Conservation (phyloP, 78 protist species). For the Mantamonas sphyraenae region DNA sequence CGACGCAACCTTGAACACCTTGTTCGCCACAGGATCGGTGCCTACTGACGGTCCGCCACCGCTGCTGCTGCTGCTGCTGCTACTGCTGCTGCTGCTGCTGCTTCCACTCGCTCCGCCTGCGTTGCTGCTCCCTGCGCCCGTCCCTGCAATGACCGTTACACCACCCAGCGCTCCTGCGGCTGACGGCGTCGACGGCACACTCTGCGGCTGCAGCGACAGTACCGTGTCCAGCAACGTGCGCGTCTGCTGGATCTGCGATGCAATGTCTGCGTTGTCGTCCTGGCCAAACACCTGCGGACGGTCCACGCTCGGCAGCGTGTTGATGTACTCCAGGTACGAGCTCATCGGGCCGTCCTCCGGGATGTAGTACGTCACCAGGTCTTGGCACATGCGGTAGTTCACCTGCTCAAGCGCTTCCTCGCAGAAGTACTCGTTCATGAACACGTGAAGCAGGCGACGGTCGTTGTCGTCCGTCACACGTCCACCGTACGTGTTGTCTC, state of each 20-base stretch:
- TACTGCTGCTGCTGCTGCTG: too few species aligned
- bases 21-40: too few species aligned
- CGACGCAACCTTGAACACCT: conserved; percentile 6
- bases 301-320: conserved; percentile 55
- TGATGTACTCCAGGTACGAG: conserved; percentile 48
- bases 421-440: conserved; percentile 49
- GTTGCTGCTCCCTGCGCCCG: too few species aligned
- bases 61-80: too few species aligned
- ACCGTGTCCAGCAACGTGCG: conserved; percentile 45
- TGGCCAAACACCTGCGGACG: conserved; percentile 84
- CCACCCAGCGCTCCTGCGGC: conserved; percentile 14
- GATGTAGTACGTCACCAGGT: conserved; percentile 37
- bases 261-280: conserved; percentile 82
- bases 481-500: conserved; percentile 84
- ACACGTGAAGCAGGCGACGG: conserved; percentile 55
- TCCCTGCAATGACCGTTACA: too few species aligned
- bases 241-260: conserved; percentile 57
- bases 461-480: conserved; percentile 87
- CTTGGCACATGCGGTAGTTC: conserved; percentile 43
- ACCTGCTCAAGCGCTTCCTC: conserved; percentile 10
- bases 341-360: conserved; percentile 58
- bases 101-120: too few species aligned
- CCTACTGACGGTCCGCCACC: conserved; percentile 1
- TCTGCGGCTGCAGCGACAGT: conserved; percentile 62
- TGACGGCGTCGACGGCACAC: not conserved